These are phyloP conservation scores for Thalassiosira profunda DNA, from an alignment of 108 stramenopile genomes.

Conservation along the genomic window DNA sequence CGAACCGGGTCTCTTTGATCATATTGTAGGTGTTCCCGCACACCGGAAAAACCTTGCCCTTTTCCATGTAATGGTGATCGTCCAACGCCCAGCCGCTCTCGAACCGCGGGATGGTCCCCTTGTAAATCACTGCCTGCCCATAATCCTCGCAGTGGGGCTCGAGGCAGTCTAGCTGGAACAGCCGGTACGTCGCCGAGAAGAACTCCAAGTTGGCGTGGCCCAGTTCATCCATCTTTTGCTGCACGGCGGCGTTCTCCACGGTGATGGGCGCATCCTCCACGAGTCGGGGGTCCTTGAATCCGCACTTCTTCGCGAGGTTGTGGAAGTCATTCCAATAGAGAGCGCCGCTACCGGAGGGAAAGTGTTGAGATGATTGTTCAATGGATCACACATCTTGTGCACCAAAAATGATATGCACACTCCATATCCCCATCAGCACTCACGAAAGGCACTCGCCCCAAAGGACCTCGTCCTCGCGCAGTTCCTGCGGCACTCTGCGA, in stretches of 20 bases:
- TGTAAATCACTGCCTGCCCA: constrained; percentile 97
- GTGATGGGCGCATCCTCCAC: constrained; percentile 94
- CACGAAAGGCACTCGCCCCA: constrained; percentile 98
- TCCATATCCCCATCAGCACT: no score
- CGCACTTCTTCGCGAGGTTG: constrained; percentile 81
- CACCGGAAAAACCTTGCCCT: constrained; percentile 91
- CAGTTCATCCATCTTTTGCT: constrained; percentile 65
- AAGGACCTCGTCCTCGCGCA: constrained; percentile 81
- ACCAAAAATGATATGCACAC: no score
- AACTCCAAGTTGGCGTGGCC: constrained; percentile 89
- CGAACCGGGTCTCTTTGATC: constrained; percentile 84
- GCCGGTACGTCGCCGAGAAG: constrained; percentile 94
- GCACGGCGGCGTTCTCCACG: constrained; percentile 78
- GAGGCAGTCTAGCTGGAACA: constrained; percentile 90
- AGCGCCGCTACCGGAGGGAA: no score
- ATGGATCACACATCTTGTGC: no score
- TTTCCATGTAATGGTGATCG: constrained; percentile 93
- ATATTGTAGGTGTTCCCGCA: constrained; percentile 97
- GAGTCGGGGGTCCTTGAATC: constrained; percentile 92
- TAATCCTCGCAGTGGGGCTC: constrained; percentile 98
- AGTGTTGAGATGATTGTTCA: no score
- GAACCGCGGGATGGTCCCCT: constrained; percentile 91
- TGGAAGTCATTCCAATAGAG: constrained; percentile 98
- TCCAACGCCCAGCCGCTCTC: constrained; percentile 90
- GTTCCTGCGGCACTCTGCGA: constrained; percentile 85